Evolutionary conservation across 2,329 filamentous ascomycete species (phyloP), one percentile per base, ranked within the genome.

Genomic region (Emericellopsis atlantica): DNA sequence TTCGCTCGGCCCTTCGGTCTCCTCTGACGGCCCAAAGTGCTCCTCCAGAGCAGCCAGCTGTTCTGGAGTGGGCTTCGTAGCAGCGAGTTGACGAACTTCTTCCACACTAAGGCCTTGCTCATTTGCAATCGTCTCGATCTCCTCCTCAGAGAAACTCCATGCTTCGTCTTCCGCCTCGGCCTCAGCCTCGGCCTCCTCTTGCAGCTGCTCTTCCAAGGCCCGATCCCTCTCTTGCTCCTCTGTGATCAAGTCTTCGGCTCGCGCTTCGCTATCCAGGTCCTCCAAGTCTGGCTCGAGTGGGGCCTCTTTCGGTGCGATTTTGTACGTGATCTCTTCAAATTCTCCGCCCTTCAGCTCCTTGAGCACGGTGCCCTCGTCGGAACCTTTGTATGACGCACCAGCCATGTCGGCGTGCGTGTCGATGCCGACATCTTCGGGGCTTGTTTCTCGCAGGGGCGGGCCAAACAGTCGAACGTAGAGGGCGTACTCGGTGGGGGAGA

Each of bases 391-490:
- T 16, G 48, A 26, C 6, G 42, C 6, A 15, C 46, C 45, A 3
- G 49, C 54, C 57, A 64, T 60, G 34, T 64, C 59, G 22, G 55
- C 61, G 49, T 54, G 58, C 39, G 43, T 62, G 45, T 65, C 61
- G 45, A 65, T 70, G 22, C 61, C 76, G 4, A 77, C 67, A 56
- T 82, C 75, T 43, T 80, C 77, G 2, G 73, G 69, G 7, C 53
- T 58, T 2, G 76, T 81, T 40, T 74, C 69, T 34, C 79, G 70
- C 45, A 84, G 56, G 2, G 88, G 86, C 29, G 79, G 69, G 2
- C 89, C 90, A 56, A 92, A 95, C 14, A 94, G 63, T 47, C 87
- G 72, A 54, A 83, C 78, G 58, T 94, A 95, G 1, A 94, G 64
- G 37, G 64, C 66, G 51, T 82, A 79, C 57, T 95, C 88, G 40